These are phyloP conservation scores for Cajanus cajan DNA, from an alignment of 306 rosid species.

Conservation along the genomic window DNA sequence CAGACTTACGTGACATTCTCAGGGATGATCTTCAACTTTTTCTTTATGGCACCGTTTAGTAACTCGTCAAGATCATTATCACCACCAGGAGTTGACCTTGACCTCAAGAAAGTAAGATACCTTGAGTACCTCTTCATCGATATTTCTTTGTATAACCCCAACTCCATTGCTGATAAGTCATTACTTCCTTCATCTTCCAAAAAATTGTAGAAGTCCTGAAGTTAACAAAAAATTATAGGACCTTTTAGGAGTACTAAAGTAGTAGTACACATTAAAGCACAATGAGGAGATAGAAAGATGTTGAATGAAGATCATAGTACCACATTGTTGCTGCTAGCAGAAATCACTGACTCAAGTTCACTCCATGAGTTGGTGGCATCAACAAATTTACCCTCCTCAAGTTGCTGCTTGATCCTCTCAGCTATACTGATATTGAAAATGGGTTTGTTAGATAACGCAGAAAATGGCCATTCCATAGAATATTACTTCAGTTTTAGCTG, in stretches of 20 bases:
- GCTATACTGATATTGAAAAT: slow-evolving; percentile 56
- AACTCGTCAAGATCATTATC: slow-evolving; percentile 39
- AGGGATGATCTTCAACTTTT: slow-evolving; percentile 76
- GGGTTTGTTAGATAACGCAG: slow-evolving; percentile 9
- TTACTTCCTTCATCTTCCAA: slow-evolving; percentile 49
- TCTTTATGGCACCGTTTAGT: slow-evolving; percentile 72
- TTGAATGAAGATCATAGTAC: slow-evolving; percentile 37
- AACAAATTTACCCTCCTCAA: slow-evolving; percentile 49
- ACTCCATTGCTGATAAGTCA: slow-evolving; percentile 26
- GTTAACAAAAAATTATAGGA: neutral
- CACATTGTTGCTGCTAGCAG: slow-evolving; percentile 53
- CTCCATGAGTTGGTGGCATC: slow-evolving; percentile 68
- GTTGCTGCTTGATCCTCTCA: slow-evolving; percentile 59
- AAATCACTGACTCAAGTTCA: slow-evolving; percentile 50
- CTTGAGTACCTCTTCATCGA: slow-evolving; percentile 45
- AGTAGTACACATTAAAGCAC: neutral
- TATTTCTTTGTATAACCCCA: slow-evolving; percentile 25
- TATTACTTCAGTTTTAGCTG: neutral
- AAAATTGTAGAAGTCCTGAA: slow-evolving; percentile 80
- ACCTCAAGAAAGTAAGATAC: slow-evolving; percentile 51
- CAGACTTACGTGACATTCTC: slow-evolving; percentile 58
- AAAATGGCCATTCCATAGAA: neutral
- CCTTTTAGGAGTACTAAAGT: neutral
- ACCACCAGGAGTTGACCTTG: slow-evolving; percentile 47
- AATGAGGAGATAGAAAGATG: neutral